Base-by-base conservation (phyloP, 2,329 filamentous ascomycete genomes). In the Paraphoma sp. region DNA sequence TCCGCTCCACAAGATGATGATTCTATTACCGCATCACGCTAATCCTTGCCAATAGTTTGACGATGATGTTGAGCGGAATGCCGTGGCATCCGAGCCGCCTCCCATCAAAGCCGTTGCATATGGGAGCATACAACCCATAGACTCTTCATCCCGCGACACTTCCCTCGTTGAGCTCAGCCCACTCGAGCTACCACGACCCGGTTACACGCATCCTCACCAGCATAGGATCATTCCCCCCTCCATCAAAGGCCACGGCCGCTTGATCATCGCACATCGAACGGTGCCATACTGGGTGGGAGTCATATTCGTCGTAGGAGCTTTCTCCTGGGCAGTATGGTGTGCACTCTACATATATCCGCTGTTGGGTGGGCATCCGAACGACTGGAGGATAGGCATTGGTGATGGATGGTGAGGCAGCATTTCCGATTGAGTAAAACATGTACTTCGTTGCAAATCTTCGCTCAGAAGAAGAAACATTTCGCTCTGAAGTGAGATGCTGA, bases 141-240 rank as follows among this genome's bases (percentile, higher is more conserved):
- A 33, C 40, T 43, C 31, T 36, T n/a, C 47, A 5, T 54, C 53
- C 41, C 46, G 56, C 41, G 48, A 58, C 16, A 57, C 64, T 44
- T 67, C 64, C 9, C 56, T 45, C 28, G 33, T 63, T 52, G 40
- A 56, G 23, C 45, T 65, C 45, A 60, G 52, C 46, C 61, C 57
- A 6, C 51, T 56, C 40, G 45, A 51, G 18, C 23, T 42, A 6
- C 54, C 45, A 3, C 62, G 55, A 8, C 56, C 48, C 16, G 55
- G 45, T 45, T 63, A 62, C 45, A 51, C 59, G 18, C 53, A 54
- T 14, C 56, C 58, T 6, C 44, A 64, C n/a, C 63, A 61, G 10
- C 60, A 62, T 50, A 61, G 64, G 57, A 69, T 69, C 54, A 60
- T 64, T 11, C 66, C 66, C 8, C 64, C 66, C 11, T 64, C 55